Evolutionary conservation across 306 rosid species (phyloP), one percentile per base, ranked within the genome.

Genomic region (Begonia loranthoides): DNA sequence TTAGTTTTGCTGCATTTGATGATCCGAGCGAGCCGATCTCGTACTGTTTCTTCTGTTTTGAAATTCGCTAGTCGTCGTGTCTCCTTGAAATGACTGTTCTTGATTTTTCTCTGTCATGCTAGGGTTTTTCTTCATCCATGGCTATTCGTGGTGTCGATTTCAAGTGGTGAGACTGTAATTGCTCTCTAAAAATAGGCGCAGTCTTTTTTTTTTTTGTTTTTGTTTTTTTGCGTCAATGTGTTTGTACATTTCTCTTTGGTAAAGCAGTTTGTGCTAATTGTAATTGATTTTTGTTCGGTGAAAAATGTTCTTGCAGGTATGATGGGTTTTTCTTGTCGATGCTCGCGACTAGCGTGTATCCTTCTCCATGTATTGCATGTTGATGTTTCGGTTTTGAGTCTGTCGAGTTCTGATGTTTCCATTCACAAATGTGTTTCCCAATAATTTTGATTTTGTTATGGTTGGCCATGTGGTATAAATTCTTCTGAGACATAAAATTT

Each of bases 251-350:
- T 43, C 46, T 43, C 14, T 13, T 39, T 10, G n/a, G 12, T 10
- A 43, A 10, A 43, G 15, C 45, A 46, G 17, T 58, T 6, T 5
- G 21, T 21, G 47, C 36, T 46, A 12, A 17, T 12, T 46, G 17
- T 1, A 12, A 17, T 33, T 49, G 17, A 52, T 13, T 58, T 49
- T 58, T 58, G 17, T 28, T 28, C 10, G 12, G 19, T 13, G 14
- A 4, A 34, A 4, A 12, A 33, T 24, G 14, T 12, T 4, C 40
- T 51, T 40, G 9, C 41, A 22, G 63, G 63, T 92, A 80, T 40
- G 99, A 92, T 65, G 99, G 94, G 5, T 92, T 86, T 64, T 92
- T 92, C 85, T 66, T 92, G 82, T 83, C 94, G 58, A 92, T 92
- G 96, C 93, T 92, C 65, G 99, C 99, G 57, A 86, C 96, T 15